These are phyloP conservation scores for Aspergillus uvarum DNA, from an alignment of 2,329 filamentous ascomycete genomes.

Conservation along the genomic window DNA sequence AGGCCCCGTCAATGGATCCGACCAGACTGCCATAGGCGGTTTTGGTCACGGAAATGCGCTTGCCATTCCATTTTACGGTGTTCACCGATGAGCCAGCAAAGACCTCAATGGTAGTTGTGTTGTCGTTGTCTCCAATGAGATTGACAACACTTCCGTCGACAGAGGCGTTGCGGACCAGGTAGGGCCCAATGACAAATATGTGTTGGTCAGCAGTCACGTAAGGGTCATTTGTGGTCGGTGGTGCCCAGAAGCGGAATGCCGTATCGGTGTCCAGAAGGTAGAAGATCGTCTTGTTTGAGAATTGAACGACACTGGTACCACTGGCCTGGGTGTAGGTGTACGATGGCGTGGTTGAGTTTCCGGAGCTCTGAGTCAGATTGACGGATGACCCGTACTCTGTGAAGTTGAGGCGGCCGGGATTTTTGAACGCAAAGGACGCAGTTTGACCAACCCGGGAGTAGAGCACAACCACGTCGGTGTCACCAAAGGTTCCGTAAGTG, in stretches of 20 bases:
- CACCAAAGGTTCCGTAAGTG: constrained; percentile 42
- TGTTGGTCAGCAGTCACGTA: constrained; percentile 49
- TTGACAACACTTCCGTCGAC: constrained; percentile 36
- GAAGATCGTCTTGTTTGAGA: constrained; percentile 51
- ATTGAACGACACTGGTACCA: constrained; percentile 49
- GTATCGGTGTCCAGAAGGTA: constrained; percentile 55
- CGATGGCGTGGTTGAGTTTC: constrained; percentile 28
- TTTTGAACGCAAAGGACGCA: constrained; percentile 53
- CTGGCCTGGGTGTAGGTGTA: constrained; percentile 51
- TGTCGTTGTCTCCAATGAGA: constrained; percentile 44
- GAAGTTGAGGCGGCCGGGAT: constrained; percentile 37
- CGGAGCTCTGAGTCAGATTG: constrained; percentile 19
- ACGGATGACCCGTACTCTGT: constrained; percentile 45
- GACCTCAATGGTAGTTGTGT: constrained; percentile 37
- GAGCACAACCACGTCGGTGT: constrained; percentile 48
- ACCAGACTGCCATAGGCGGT: constrained; percentile 49
- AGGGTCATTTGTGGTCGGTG: constrained; percentile 49
- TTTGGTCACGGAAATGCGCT: constrained; percentile 35
- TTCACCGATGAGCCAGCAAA: constrained; percentile 28
- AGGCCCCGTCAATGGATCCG: constrained; percentile 42
- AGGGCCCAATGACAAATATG: constrained; percentile 47
- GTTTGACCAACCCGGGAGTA: constrained; percentile 52
- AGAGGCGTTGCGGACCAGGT: constrained; percentile 45
- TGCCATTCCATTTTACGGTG: constrained; percentile 50
- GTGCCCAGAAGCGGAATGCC: constrained; percentile 59